A percentile compares a stretch with the other conserved stretches of the same genome.
These are phyloP conservation scores for Hymenoscyphus repandus DNA, from an alignment of 2,329 filamentous ascomycete genomes.

Conservation along the genomic window DNA sequence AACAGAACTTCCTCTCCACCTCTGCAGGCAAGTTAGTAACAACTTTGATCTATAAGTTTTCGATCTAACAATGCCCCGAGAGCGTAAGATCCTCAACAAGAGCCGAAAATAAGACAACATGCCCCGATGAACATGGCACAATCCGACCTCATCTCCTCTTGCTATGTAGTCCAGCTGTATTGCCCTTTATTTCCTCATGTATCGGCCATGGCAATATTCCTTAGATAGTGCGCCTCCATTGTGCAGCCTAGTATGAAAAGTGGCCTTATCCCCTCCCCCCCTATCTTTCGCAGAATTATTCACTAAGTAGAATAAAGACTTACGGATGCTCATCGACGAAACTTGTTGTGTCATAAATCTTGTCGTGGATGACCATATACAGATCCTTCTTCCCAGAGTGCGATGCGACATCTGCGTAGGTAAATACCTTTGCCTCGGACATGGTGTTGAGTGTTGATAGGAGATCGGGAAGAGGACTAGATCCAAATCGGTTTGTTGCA, in stretches of 20 bases:
- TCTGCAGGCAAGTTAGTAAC: constrained; percentile 42
- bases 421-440: constrained; percentile 49
- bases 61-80: neutral
- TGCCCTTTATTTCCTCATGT: no score
- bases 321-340: constrained; percentile 97
- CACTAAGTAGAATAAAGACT: constrained; percentile 33
- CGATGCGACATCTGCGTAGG: constrained; percentile 73
- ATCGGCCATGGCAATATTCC: neutral
- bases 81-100: neutral
- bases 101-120: neutral
- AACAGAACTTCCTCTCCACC: constrained; percentile 98
- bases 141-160: neutral
- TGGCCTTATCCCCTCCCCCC: constrained; percentile 2
- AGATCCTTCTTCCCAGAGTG: constrained; percentile 94
- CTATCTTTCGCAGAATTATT: neutral
- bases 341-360: constrained; percentile 84
- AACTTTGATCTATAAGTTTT: neutral
- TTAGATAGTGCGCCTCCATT: no score
- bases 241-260: neutral
- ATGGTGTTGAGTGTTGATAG: neutral
- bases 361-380: constrained; percentile 88
- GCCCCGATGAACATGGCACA: neutral
- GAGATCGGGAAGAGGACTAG: neutral
- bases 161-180: neutral
- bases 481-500: no score